phyloP scores from a whole-genome alignment of 2,329 filamentous ascomycete species.

The Westerdykella aurantiaca region DNA sequence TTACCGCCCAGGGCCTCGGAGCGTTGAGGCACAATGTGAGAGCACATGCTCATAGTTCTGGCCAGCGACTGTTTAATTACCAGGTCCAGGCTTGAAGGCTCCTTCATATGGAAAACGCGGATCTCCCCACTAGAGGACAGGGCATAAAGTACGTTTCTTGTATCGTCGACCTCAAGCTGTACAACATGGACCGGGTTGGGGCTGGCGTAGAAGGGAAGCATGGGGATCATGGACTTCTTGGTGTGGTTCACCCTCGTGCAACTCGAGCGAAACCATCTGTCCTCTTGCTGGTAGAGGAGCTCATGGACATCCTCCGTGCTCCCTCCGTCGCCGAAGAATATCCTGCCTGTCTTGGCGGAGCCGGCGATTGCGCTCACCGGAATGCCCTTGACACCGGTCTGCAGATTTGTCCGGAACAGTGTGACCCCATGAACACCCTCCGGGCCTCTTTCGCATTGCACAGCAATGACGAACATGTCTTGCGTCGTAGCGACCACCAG shows the following conservation, averaged over 20 bases:
- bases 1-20: constrained; percentile 63
- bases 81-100: constrained; percentile 47
- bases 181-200: constrained; percentile 56
- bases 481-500: constrained; percentile 81
- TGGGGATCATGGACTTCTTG: constrained; percentile 57
- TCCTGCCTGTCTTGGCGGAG: constrained; percentile 72
- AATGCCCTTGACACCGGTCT: constrained; percentile 66
- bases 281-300: constrained; percentile 92
- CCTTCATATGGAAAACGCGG: constrained; percentile 81
- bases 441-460: constrained; percentile 59
- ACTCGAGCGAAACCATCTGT: constrained; percentile 89
- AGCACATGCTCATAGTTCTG: constrained; percentile 62
- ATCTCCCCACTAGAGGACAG: constrained; percentile 85
- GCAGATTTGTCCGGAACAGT: constrained; percentile 86
- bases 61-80: constrained; percentile 51
- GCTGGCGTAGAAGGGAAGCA: constrained; percentile 23
- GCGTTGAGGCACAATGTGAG: constrained; percentile 68
- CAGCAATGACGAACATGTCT: constrained; percentile 81
- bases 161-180: constrained; percentile 84
- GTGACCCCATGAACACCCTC: constrained; percentile 67
- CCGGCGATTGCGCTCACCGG: constrained; percentile 74
- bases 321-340: constrained; percentile 76
- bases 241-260: constrained; percentile 86
- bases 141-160: constrained; percentile 81
- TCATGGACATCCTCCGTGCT: constrained; percentile 86